Evolutionary conservation across 768 basidiomycete species (phyloP).

Genomic region (Dacryopinax primogenitus): DNA sequence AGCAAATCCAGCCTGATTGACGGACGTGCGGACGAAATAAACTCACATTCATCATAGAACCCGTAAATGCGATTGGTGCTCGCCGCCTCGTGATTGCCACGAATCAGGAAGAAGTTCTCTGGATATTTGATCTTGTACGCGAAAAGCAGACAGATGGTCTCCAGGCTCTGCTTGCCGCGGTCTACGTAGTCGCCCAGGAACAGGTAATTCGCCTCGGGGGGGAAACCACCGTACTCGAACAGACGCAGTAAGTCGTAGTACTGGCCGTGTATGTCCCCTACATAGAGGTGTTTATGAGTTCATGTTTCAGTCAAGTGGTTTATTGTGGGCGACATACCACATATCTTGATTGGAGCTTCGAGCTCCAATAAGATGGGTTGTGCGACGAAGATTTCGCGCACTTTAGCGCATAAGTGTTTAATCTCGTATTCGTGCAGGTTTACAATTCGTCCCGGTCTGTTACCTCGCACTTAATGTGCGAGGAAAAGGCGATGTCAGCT

Average conservation of each 20-base stretch:
- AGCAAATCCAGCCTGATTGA: not conserved
- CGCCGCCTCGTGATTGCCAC: conserved; percentile 18
- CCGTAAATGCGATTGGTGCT: conserved; percentile 17
- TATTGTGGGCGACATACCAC: conserved; percentile 10
- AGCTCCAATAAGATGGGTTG: conserved; percentile 18
- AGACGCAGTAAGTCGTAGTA: conserved; percentile 17
- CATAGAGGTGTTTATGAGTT: not conserved
- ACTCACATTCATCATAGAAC: conserved; percentile 17
- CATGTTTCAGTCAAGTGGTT: not conserved
- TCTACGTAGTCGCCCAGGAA: conserved; percentile 19
- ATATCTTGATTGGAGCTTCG: conserved; percentile 19
- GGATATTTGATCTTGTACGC: conserved; percentile 19
- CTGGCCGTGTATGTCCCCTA: conserved; percentile 17
- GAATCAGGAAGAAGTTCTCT: conserved; percentile 18
- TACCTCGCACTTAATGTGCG: conserved; percentile 15
- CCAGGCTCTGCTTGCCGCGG: conserved; percentile 18
- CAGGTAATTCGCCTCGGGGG: conserved; percentile 18
- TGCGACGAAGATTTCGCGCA: conserved; percentile 15
- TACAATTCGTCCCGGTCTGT: conserved; percentile 15
- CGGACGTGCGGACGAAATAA: not conserved
- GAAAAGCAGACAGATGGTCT: conserved; percentile 18
- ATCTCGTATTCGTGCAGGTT: conserved; percentile 17
- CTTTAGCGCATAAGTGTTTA: conserved; percentile 13
- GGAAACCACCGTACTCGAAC: conserved; percentile 18
- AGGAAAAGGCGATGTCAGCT: not conserved